Percentiles rank a stretch among this genome's conserved stretches.
phyloP scores from a whole-genome alignment of 345 rosid species.

The Garcia nutans region DNA sequence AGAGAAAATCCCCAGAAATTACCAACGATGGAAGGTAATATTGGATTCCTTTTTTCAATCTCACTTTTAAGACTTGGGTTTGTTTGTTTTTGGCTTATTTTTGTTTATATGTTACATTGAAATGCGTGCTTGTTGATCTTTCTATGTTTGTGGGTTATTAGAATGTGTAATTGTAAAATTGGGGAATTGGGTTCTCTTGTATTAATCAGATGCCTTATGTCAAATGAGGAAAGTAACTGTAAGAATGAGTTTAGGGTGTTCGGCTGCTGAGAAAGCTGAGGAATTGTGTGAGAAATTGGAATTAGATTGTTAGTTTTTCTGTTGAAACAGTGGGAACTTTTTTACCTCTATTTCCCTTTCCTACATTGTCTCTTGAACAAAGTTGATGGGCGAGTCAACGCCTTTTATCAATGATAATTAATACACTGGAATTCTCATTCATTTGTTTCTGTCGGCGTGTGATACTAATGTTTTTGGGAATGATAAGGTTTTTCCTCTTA shows the following conservation, averaged over 20 bases:
- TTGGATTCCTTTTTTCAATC: constrained; percentile 5
- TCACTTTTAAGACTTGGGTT: constrained; percentile 6
- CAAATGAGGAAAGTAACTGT: not conserved
- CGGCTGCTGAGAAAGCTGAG: constrained; percentile 23
- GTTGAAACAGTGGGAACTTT: not conserved
- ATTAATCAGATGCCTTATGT: not conserved
- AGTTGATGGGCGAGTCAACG: not conserved
- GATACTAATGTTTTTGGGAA: not conserved
- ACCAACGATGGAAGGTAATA: constrained; percentile 38
- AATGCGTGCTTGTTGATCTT: constrained; percentile 6
- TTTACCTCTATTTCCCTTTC: not conserved
- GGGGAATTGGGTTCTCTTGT: not conserved
- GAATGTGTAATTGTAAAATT: not conserved
- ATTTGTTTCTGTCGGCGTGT: not conserved
- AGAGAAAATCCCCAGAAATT: constrained; percentile 9
- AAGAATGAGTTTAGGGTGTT: constrained; percentile 5
- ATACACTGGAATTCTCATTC: constrained; percentile 2
- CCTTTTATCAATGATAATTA: not conserved
- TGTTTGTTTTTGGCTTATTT: not conserved
- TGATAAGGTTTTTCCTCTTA: not conserved
- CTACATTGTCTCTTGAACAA: not conserved
- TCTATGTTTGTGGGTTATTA: not conserved
- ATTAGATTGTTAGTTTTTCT: not conserved
- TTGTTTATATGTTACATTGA: not conserved
- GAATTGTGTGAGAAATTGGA: not conserved